Conservation (phyloP, 2,329 filamentous ascomycete genomes). For the Pseudogymnoascus sp. region DNA sequence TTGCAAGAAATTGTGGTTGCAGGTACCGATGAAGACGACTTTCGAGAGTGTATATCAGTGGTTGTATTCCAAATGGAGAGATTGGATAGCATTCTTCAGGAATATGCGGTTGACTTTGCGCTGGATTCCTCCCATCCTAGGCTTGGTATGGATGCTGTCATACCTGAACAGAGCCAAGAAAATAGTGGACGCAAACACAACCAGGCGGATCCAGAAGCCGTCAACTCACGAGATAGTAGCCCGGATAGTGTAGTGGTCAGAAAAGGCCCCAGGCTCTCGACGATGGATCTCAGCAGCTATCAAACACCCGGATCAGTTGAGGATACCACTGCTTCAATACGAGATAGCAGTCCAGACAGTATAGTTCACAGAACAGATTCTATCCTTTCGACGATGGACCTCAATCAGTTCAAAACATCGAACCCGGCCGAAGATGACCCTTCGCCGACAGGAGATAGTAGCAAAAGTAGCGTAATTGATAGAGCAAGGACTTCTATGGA, state of each 20-base stretch:
- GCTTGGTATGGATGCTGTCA: not conserved
- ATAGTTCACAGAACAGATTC: not conserved
- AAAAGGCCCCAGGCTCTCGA: not conserved
- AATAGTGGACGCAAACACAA: not conserved
- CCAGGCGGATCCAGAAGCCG: not conserved
- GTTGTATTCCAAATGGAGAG: conserved; percentile 1
- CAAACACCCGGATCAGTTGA: not conserved
- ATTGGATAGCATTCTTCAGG: not conserved
- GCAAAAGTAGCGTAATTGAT: not conserved
- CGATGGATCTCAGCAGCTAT: not conserved
- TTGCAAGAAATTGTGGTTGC: not conserved
- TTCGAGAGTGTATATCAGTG: not conserved
- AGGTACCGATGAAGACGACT: not conserved
- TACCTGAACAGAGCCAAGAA: not conserved
- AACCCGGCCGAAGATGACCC: not conserved
- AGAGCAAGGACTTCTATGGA: not conserved
- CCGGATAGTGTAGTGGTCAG: not conserved
- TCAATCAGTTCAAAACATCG: not conserved
- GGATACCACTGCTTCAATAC: not conserved
- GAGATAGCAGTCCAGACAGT: not conserved
- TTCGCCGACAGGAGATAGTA: not conserved
- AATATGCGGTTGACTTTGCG: not conserved
- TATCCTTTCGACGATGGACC: not conserved
- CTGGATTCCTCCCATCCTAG: not conserved
- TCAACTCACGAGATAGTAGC: not conserved